phyloP scores from a whole-genome alignment of 257 asterid species.

The Fraxinus quadrangulata region DNA sequence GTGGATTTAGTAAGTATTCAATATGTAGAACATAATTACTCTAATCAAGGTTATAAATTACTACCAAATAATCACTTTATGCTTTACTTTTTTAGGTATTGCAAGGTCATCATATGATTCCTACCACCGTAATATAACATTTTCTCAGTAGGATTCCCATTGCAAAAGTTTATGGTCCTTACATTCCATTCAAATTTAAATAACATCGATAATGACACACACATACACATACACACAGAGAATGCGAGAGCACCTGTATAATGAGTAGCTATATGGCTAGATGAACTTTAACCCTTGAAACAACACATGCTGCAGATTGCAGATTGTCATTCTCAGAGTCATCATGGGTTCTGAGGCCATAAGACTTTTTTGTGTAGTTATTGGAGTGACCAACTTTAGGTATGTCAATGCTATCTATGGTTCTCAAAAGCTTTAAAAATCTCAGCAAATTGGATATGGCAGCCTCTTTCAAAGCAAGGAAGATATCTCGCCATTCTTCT shows the following conservation, averaged over 20 bases:
- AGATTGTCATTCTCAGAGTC: conserved; percentile 64
- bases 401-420: conserved; percentile 61
- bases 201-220: not conserved
- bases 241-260: conserved; percentile 55
- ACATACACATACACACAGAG: conserved; percentile 1
- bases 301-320: conserved; percentile 67
- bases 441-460: conserved; percentile 61
- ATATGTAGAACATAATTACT: not conserved
- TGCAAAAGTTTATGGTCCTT: not conserved
- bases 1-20: not conserved
- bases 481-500: conserved; percentile 74
- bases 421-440: conserved; percentile 65
- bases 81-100: not conserved
- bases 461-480: conserved; percentile 65
- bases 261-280: conserved; percentile 69
- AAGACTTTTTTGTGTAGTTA: conserved; percentile 48
- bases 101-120: not conserved
- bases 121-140: not conserved
- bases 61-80: not conserved
- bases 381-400: conserved; percentile 46
- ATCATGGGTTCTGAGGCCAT: conserved; percentile 43
- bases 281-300: conserved; percentile 80
- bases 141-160: not conserved
- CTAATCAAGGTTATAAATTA: not conserved
- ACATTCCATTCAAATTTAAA: no score